phyloP scores from a whole-genome alignment of 305 asterid genomes.

The Rubia tinctorum region DNA sequence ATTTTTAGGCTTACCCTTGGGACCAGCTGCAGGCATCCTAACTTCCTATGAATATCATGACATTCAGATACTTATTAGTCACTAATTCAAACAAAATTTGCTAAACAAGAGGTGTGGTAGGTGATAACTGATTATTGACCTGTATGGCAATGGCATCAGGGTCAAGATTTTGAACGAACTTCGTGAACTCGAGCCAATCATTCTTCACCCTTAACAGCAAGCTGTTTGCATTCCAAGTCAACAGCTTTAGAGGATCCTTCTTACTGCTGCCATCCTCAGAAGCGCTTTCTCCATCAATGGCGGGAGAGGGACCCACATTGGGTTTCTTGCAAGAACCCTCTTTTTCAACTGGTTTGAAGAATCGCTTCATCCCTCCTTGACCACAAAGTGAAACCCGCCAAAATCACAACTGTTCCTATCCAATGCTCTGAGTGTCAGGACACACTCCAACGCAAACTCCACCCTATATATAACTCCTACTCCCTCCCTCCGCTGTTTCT shows the following conservation, averaged over 20 bases:
- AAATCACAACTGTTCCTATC: not conserved
- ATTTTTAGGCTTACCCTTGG: constrained; percentile 71
- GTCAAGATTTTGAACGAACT: constrained; percentile 59
- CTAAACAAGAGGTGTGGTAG: not conserved
- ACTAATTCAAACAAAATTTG: not conserved
- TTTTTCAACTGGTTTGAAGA: constrained; percentile 76
- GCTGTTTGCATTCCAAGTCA: constrained; percentile 96
- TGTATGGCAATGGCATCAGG: constrained; percentile 92
- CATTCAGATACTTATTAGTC: constrained; percentile 22
- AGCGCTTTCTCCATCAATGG: constrained; percentile 21
- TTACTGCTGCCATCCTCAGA: constrained; percentile 23
- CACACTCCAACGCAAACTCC: not conserved
- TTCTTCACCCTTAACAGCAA: constrained; percentile 74
- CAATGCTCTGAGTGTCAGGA: not conserved
- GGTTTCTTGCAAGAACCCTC: constrained; percentile 76
- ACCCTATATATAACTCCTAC: not conserved
- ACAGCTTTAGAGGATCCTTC: constrained; percentile 66
- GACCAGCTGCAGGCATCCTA: constrained; percentile 96
- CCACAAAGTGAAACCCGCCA: not conserved
- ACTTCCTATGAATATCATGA: constrained; percentile 59
- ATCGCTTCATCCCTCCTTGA: constrained; percentile 55
- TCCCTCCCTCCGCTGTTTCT: no score
- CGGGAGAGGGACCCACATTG: constrained; percentile 32
- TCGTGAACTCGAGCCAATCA: constrained; percentile 66
- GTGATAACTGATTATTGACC: constrained; percentile 38